Evolutionary conservation across 345 rosid species (phyloP).

Genomic region (Brassica incana): DNA sequence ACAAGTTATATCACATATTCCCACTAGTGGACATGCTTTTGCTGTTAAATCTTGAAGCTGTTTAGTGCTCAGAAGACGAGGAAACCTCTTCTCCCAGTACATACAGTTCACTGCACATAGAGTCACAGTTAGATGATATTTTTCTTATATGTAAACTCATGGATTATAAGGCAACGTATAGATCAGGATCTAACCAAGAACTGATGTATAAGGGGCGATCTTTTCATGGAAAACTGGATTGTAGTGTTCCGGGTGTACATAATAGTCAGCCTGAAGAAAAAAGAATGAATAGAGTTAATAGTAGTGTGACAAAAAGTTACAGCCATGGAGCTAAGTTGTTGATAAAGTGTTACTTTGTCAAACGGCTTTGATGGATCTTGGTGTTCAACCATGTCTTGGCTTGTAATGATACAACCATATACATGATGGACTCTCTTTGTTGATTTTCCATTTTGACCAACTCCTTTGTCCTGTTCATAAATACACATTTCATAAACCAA

Average conservation of each 20-base stretch:
- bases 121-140: conserved; percentile 2
- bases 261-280: conserved; percentile 74
- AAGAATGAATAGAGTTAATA: neutral
- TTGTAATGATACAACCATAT: conserved; percentile 78
- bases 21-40: conserved; percentile 77
- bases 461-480: conserved; percentile 50
- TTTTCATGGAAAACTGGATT: conserved; percentile 71
- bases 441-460: conserved; percentile 33
- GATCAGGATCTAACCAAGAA: conserved; percentile 63
- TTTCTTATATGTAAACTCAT: neutral
- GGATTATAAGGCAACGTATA: neutral
- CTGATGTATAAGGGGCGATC: conserved; percentile 77
- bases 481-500: neutral
- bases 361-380: conserved; percentile 66
- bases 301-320: neutral
- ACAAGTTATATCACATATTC: conserved; percentile 88
- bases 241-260: conserved; percentile 92
- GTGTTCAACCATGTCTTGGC: conserved; percentile 81
- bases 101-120: conserved; percentile 78
- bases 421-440: conserved; percentile 76
- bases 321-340: neutral
- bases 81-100: conserved; percentile 96
- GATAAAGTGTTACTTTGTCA: conserved; percentile 57
- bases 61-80: conserved; percentile 61
- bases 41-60: conserved; percentile 67